Conservation (phyloP, 2,329 filamentous ascomycete species). For the Ophiocordyceps unilateralis region DNA sequence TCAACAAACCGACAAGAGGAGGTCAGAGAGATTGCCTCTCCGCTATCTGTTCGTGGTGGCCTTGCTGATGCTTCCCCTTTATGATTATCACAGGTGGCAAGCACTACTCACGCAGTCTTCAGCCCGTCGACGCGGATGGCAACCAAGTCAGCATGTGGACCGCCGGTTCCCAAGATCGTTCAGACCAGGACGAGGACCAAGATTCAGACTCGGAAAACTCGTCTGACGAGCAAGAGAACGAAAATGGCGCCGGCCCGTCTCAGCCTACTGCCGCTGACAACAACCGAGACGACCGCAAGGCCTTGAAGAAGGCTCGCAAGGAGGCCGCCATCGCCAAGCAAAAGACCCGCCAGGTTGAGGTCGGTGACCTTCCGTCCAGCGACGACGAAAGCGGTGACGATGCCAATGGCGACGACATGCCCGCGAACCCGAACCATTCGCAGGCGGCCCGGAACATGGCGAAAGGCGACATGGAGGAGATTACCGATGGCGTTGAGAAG, state of each 20-base stretch:
- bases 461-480: slow-evolving; percentile 26
- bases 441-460: slow-evolving; percentile 50
- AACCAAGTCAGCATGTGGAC: slow-evolving; percentile 83
- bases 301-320: slow-evolving; percentile 79
- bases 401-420: slow-evolving; percentile 41
- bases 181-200: slow-evolving; percentile 30
- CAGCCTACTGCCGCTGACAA: slow-evolving; percentile 24
- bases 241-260: slow-evolving; percentile 26
- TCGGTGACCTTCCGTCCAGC: slow-evolving; percentile 71
- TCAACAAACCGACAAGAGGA: slow-evolving; percentile 82
- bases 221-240: slow-evolving; percentile 32
- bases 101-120: slow-evolving; percentile 82
- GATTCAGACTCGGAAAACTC: slow-evolving; percentile 37
- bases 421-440: slow-evolving; percentile 83
- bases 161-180: slow-evolving; percentile 31
- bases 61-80: not conserved
- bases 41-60: not conserved
- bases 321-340: slow-evolving; percentile 69
- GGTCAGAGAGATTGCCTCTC: slow-evolving; percentile 30
- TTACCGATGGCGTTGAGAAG: slow-evolving; percentile 38
- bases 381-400: slow-evolving; percentile 40
- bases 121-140: slow-evolving; percentile 75
- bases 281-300: slow-evolving; percentile 75
- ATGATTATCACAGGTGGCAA: slow-evolving; percentile 55
- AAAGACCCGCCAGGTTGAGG: slow-evolving; percentile 53